Base-by-base conservation (phyloP, 345 rosid genomes). In the Noccaea bulbosa region DNA sequence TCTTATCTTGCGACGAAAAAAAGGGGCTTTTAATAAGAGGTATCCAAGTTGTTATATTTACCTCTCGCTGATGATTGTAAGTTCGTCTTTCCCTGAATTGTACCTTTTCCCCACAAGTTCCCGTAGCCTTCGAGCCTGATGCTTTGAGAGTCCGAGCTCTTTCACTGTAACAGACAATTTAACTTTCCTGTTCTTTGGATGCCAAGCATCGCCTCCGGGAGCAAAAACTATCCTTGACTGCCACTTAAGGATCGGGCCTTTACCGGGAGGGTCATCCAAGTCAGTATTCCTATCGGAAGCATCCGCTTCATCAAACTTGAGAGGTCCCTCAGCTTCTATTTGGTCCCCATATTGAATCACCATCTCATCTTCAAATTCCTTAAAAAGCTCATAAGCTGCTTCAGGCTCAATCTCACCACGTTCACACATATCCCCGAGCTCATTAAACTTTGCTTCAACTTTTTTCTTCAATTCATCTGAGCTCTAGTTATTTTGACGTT, bases 151-250 rank as follows among this genome's bases (percentile, higher is more conserved):
- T 54, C 98, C 96, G 5, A 91, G 96, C 77, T 91, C 99, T 74
- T 87, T 94, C 45, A 94, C 98, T 27, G 99, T 89, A 41, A 91
- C 93, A 55, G 93, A 76, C 89, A 94, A 74, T 79, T 94, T 94
- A 14, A 89, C 96, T 78, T 86, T 87, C 78, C 96, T 81, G 82
- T 94, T 94, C 81, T 94, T 94, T 55, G 99, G 99, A 86, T 91
- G 98, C 99, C 99, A 91, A 0, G 96, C 90, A 78, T 91, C 96
- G n/a, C 96, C 99, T 45, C 97, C 97, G 11, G 99, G 96, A 64
- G 90, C 83, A 62, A 94, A 85, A 70, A 94, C 98, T 12, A 71
- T 85, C 66, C 98, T 83, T 62, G 99, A 88, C 70, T 81, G 79
- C 97, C 99, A 94, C 78, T 89, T 81, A 46, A 94, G 93, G 58